Conservation (phyloP, 73 alveolate species). For the Breviolum minutum region DNA sequence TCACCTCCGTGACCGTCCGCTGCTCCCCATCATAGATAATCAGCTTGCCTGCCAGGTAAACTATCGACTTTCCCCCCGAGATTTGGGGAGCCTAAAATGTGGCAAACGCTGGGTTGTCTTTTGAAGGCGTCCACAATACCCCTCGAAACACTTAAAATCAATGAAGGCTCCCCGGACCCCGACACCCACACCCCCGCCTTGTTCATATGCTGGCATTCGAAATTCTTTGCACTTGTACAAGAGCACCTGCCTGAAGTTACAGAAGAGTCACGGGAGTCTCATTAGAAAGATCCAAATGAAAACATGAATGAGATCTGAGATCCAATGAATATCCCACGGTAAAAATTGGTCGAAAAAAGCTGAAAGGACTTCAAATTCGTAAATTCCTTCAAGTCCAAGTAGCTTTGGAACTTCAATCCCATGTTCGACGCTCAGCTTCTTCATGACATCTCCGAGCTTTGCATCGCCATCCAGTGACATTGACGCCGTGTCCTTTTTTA, state of each 20-base stretch:
- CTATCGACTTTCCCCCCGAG: no score
- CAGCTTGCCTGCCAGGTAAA: slow-evolving; percentile 25
- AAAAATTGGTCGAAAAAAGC: neutral
- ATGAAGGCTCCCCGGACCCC: neutral
- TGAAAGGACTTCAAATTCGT: no score
- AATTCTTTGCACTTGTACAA: slow-evolving; percentile 57
- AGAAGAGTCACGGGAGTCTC: no score
- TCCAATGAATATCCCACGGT: no score
- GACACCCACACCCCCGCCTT: slow-evolving; percentile 6
- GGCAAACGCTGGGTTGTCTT: neutral
- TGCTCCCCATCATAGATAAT: slow-evolving; percentile 61
- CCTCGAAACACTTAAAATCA: neutral
- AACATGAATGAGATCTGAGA: neutral
- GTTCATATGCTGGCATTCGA: slow-evolving; percentile 57
- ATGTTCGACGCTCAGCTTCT: slow-evolving; percentile 44
- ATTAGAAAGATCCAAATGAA: neutral
- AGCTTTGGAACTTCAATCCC: slow-evolving; percentile 63
- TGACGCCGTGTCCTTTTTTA: slow-evolving; percentile 53
- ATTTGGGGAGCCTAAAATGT: neutral
- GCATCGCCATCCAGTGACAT: slow-evolving; percentile 40
- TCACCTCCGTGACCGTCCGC: slow-evolving; percentile 54
- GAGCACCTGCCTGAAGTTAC: slow-evolving; percentile 15
- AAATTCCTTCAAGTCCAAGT: neutral
- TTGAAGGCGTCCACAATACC: neutral
- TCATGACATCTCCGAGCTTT: slow-evolving; percentile 77